These are phyloP conservation scores for Debaryomyces nepalensis DNA, from an alignment of 1,139 yeast species.

Conservation along the genomic window DNA sequence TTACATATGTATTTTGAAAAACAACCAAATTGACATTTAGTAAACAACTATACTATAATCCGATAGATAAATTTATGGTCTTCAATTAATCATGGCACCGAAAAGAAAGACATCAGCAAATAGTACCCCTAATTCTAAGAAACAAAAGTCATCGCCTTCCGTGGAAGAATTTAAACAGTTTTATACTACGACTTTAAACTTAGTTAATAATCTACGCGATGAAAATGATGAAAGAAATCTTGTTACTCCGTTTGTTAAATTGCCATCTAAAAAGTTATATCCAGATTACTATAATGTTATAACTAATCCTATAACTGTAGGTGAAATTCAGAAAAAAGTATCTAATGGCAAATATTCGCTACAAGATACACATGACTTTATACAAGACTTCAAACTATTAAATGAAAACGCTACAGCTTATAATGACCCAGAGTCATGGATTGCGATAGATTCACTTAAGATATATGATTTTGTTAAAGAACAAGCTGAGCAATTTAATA, in stretches of 20 bases:
- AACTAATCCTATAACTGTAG: conserved; percentile 64
- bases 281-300: conserved; percentile 82
- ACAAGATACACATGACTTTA: conserved; percentile 42
- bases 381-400: conserved; percentile 59
- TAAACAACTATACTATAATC: background rate
- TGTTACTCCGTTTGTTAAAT: conserved; percentile 61
- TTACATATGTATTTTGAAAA: conserved; percentile 7
- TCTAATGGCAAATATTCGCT: conserved; percentile 37
- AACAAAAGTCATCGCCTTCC: conserved; percentile 21
- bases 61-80: background rate
- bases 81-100: conserved; percentile 26
- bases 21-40: background rate
- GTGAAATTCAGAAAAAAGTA: conserved; percentile 61
- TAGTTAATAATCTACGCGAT: conserved; percentile 34
- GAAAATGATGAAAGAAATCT: conserved; percentile 39
- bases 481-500: conserved; percentile 38
- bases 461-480: conserved; percentile 49
- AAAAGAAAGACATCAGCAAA: conserved; percentile 32
- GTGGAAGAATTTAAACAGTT: conserved; percentile 33
- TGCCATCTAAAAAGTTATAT: conserved; percentile 75
- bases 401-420: conserved; percentile 63
- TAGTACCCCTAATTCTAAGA: conserved; percentile 20
- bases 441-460: conserved; percentile 58
- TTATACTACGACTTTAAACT: conserved; percentile 31
- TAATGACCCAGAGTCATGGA: conserved; percentile 65